Percentiles rank a stretch among this genome's conserved stretches.
Evolutionary conservation across 805 yeast genomes (phyloP).

Genomic region (Candida boleticola): DNA sequence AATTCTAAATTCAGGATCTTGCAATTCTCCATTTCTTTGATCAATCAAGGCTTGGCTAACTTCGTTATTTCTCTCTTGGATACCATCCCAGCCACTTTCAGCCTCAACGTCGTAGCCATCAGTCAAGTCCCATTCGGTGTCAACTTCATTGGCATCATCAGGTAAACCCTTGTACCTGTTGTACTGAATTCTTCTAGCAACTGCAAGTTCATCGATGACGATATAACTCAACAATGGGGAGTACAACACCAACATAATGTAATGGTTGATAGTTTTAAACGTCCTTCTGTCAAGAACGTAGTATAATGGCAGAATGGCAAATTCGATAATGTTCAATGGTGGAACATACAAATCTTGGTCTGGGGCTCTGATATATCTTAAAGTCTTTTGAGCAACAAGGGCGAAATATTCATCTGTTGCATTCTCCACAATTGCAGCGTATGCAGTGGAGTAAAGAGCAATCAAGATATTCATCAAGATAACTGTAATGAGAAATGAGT

Average conservation of each 20-base stretch:
- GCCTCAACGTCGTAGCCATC: conserved; percentile 60
- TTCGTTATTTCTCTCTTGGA: conserved; percentile 39
- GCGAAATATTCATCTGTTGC: conserved; percentile 86
- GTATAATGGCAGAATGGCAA: conserved; percentile 32
- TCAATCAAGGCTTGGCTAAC: conserved; percentile 35
- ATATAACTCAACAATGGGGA: conserved; percentile 63
- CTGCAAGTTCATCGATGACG: conserved; percentile 61
- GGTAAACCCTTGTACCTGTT: conserved; percentile 61
- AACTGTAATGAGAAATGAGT: conserved; percentile 71
- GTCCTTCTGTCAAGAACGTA: conserved; percentile 32
- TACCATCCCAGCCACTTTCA: conserved; percentile 33
- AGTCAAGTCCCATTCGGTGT: conserved; percentile 78
- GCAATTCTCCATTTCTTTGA: conserved; percentile 62
- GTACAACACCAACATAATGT: conserved; percentile 63
- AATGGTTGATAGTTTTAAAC: conserved; percentile 44
- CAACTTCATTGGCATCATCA: conserved; percentile 78
- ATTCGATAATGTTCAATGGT: conserved; percentile 75
- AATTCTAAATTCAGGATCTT: conserved; percentile 67
- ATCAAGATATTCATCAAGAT: conserved; percentile 78
- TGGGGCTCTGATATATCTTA: conserved; percentile 83
- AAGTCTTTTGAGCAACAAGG: conserved; percentile 77
- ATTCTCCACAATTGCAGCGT: conserved; percentile 74
- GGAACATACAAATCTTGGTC: conserved; percentile 84
- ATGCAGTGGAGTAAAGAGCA: conserved; percentile 84
- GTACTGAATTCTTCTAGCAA: conserved; percentile 68